Evolutionary conservation across 345 rosid genomes (phyloP).

Genomic region (Salix exigua): DNA sequence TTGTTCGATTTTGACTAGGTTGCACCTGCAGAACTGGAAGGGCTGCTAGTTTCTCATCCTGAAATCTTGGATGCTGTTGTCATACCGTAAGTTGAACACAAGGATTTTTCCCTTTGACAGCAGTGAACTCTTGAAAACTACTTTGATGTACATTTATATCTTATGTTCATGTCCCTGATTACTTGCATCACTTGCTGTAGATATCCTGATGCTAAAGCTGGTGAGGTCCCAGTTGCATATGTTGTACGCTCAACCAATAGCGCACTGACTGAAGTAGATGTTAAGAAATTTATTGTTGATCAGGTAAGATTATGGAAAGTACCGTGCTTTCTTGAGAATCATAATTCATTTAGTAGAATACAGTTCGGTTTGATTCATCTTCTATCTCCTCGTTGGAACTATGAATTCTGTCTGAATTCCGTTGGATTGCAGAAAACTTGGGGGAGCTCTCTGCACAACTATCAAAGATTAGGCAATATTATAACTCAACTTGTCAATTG

Average conservation of each 20-base stretch:
- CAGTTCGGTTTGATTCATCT: neutral
- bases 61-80: slow-evolving; percentile 81
- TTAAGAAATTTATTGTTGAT: slow-evolving; percentile 62
- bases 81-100: slow-evolving; percentile 65
- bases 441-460: neutral
- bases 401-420: neutral
- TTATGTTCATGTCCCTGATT: neutral
- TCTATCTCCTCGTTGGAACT: neutral
- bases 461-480: neutral
- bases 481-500: no score
- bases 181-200: slow-evolving; percentile 27
- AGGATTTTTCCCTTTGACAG: neutral
- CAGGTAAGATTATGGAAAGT: slow-evolving; percentile 41
- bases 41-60: slow-evolving; percentile 82
- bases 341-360: neutral
- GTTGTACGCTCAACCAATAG: slow-evolving; percentile 66
- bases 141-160: neutral
- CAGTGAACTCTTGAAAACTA: neutral
- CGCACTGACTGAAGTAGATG: slow-evolving; percentile 58
- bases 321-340: neutral
- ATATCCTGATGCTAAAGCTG: slow-evolving; percentile 87
- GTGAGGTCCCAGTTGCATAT: slow-evolving; percentile 87
- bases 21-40: slow-evolving; percentile 99
- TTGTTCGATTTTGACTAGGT: slow-evolving; percentile 41
- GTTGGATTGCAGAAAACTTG: neutral